A percentile compares a stretch with the other conserved stretches of the same genome.
Conservation (phyloP, 768 basidiomycete species). For the Agaricus sinodeliciosus region DNA sequence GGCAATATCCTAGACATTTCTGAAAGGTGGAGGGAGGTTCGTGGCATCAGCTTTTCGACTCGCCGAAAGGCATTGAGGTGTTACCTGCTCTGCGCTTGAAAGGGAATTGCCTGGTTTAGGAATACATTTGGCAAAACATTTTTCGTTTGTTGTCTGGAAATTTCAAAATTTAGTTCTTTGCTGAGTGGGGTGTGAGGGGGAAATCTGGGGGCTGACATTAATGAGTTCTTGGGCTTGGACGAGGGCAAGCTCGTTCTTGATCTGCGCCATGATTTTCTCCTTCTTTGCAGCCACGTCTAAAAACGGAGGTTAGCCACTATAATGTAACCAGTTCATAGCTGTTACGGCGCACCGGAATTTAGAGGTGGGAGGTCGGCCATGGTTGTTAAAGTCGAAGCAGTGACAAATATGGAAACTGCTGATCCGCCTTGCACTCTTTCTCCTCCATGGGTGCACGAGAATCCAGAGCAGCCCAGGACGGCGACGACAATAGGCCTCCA, state of each 20-base stretch:
- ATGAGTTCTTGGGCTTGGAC: conserved; percentile 79
- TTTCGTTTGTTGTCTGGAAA: conserved; percentile 68
- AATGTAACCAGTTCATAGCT: neutral
- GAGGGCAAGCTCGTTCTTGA: conserved; percentile 65
- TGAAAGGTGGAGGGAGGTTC: conserved; percentile 18
- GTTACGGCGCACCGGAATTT: conserved; percentile 26
- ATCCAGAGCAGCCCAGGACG: conserved; percentile 37
- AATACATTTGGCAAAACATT: conserved; percentile 73
- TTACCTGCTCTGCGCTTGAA: conserved; percentile 6
- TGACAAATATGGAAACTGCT: conserved; percentile 2
- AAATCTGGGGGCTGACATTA: conserved; percentile 54
- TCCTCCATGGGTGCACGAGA: conserved; percentile 63
- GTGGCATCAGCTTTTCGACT: neutral
- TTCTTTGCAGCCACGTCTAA: conserved; percentile 42
- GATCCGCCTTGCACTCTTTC: neutral
- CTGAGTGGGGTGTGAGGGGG: neutral
- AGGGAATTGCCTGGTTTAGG: conserved; percentile 52
- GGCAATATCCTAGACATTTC: conserved; percentile 71
- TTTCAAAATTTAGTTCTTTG: neutral
- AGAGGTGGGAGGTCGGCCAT: conserved; percentile 49
- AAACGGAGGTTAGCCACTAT: too few relatives aligned
- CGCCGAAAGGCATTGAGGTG: neutral
- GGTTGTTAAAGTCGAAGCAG: conserved; percentile 1
- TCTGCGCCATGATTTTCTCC: conserved; percentile 53
- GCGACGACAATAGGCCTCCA: conserved; percentile 21